Evolutionary conservation across 176 grass and related monocot species (phyloP), one percentile per base, ranked within the genome.

Genomic region (Thinopyrum elongatum): DNA sequence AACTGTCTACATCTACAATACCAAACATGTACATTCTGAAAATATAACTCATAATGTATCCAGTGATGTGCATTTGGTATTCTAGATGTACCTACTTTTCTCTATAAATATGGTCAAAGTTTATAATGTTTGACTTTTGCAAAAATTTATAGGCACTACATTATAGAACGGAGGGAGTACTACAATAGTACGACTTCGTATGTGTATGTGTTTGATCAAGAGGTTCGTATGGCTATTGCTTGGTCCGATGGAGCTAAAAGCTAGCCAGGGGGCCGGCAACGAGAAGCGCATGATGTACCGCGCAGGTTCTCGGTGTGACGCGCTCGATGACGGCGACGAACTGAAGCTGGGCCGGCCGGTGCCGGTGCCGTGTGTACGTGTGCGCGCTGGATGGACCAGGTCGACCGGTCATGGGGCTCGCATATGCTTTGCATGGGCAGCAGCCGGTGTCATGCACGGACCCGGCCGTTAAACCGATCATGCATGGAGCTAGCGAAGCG

Each of bases 331-430:
- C 25, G 88, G 62, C 72, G 81, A 49, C 80, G 64, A 44, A 53
- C 49, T 29, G 67, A 16, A 8, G 61, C 10, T 14, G 34, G n/a
- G 35, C 19, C 41, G 19, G 74, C 16, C 22, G 65, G 39, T 80
- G 74, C 16, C 22, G 65, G 39, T 80, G 34, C 61, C 70, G 88
- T 60, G 78, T 19, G 79, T 13, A 79, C 71, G 71, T 17, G 78
- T 5, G 17, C 36, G n/a, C 78, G 58, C 31, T 75, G 12, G 47
- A 73, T 68, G 81, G 85, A 84, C 85, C 89, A 75, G 74, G 51
- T 53, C 49, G 16, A 19, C 81, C 8, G 41, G 14, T 39, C 60
- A 83, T 47, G 88, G 77, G 64, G 72, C 72, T 77, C 53, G 84
- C 84, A 69, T n/a, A 42, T 5, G 36, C 36, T 28, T 74, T 65